Percentiles rank a stretch among this genome's conserved stretches.
Evolutionary conservation across 345 rosid genomes (phyloP).

Genomic region (Eucalyptus globulus): DNA sequence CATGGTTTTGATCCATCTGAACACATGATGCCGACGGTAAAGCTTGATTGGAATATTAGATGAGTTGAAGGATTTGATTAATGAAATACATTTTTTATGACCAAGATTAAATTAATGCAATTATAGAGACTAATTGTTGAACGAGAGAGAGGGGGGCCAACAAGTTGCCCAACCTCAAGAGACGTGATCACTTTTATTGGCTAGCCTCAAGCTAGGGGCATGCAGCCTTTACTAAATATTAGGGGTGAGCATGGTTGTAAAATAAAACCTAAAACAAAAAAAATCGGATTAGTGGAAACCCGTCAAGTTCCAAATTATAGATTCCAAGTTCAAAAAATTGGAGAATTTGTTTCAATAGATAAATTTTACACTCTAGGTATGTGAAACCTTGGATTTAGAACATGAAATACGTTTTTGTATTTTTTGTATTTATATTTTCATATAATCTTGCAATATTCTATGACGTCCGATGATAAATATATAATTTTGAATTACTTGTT

Average conservation of each 20-base stretch:
- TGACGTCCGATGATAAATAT: rapidly evolving
- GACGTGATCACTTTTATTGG: not conserved
- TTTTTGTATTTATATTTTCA: too few relatives aligned
- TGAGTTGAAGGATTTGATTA: not conserved
- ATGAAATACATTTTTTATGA: not conserved
- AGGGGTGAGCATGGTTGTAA: rapidly evolving
- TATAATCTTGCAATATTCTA: rapidly evolving
- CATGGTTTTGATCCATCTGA: not conserved
- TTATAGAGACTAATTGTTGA: not conserved
- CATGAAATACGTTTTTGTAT: too few relatives aligned
- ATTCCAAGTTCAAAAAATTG: rapidly evolving
- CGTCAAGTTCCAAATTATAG: too few relatives aligned
- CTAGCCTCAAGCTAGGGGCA: not conserved
- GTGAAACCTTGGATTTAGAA: too few relatives aligned
- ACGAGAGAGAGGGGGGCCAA: not conserved
- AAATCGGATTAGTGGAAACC: too few relatives aligned
- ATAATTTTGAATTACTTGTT: too few relatives aligned
- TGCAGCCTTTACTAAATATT: too few relatives aligned
- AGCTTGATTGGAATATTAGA: not conserved
- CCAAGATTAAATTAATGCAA: not conserved
- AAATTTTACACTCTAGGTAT: rapidly evolving
- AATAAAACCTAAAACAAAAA: too few relatives aligned
- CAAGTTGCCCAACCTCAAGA: not conserved
- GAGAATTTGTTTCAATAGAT: rapidly evolving
- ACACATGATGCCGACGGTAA: not conserved